Base-by-base conservation (phyloP, 345 rosid species). In the Populus euphratica region DNA sequence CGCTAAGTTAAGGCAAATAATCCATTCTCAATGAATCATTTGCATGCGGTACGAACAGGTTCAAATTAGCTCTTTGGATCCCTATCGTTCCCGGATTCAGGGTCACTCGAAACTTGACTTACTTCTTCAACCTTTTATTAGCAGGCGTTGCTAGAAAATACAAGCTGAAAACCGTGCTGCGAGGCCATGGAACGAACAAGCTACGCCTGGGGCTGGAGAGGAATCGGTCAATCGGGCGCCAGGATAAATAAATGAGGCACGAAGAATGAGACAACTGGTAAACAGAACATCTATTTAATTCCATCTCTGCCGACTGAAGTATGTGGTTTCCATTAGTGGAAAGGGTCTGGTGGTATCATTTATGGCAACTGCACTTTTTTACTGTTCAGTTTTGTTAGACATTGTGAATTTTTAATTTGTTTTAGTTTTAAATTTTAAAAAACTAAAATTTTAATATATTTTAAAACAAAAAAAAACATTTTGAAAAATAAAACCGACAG, bases 361-460 rank as follows among this genome's bases (percentile, higher is more conserved):
- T 66, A 78, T 75, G 74, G 73, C 72, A 78, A 66, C 66, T 25
- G 74, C 29, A 66, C 23, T 21, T 20, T 33, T 33, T 33, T 33
- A 33, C 36, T 33, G 36, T 33, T 33, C 36, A 33, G 36, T 33
- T 33, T 33, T 33, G 36, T 33, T 5, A 4, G 36, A 33, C 36
- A 4, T 33, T 33, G 5, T 0, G 36, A 4, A 4, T 33, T 33
- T 33, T 33, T 33, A 33, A 33, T 33, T 33, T 4, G 5, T 33
- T 33, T 33, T 33, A 33, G 36, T 33, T 4, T 33, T 33, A 4
- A 33, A 33, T 33, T 33, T 4, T 33, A 4, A 31, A 31, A 31
- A 31, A 2, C 33, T 31, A 31, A 31, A 31, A 33, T 33, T 31
- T 31, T 31, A 31, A 2, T 31, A 31, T 31, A 31, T 31, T 31